Percentiles rank a stretch among this genome's conserved stretches.
Conservation (phyloP, 345 rosid genomes). For the Hibiscus trionum region DNA sequence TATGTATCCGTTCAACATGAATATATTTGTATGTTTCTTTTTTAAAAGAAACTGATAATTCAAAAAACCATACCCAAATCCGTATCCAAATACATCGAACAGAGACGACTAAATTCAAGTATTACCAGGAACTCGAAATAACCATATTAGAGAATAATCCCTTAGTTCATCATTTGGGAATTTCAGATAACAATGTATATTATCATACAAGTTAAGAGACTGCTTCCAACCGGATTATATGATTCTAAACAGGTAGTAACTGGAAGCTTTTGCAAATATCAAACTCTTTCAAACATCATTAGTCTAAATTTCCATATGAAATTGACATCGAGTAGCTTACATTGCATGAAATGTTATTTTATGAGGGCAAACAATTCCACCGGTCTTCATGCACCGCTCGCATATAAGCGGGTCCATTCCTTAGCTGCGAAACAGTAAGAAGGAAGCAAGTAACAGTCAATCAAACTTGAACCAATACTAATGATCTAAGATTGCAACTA, state of each 20-base stretch:
- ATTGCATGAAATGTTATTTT: not conserved
- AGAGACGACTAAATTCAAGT: no score
- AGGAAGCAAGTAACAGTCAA: not conserved
- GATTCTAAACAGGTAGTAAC: constrained; percentile 13
- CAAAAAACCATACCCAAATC: no score
- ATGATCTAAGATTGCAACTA: not conserved
- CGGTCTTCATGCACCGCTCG: not conserved
- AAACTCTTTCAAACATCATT: not conserved
- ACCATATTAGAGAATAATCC: not conserved
- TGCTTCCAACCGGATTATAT: constrained; percentile 17
- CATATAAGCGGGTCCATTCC: not conserved
- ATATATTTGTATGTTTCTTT: no score
- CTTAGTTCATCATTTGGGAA: constrained; percentile 6
- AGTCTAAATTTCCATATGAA: not conserved
- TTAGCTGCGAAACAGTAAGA: not conserved
- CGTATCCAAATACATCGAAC: no score
- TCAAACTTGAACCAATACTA: not conserved
- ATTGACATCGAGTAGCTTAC: not conserved
- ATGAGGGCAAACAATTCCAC: not conserved
- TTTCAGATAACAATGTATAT: constrained; percentile 6
- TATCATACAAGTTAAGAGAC: constrained; percentile 24
- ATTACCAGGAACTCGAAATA: not conserved
- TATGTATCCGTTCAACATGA: no score
- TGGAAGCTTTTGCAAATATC: not conserved
- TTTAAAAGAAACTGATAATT: no score